Base-by-base conservation (phyloP, 2,329 filamentous ascomycete species). In the Pyrenochaeta sp. region DNA sequence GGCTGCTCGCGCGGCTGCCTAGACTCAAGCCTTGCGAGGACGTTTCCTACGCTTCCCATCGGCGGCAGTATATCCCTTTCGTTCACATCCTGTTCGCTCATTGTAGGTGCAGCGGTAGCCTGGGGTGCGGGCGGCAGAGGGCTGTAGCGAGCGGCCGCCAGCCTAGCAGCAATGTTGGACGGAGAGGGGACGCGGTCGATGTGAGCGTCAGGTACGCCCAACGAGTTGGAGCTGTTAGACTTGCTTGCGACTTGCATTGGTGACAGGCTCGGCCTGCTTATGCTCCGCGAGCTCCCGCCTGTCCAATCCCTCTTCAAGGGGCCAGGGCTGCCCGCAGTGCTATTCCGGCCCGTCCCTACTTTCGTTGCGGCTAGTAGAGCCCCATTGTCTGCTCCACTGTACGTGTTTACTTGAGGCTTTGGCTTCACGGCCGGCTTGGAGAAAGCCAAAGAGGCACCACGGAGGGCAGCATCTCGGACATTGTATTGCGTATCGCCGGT, bases 141-240 rank as follows among this genome's bases (percentile, higher is more conserved):
- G 27, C 81, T 83, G 15, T 86, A 85, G 71, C 88, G 81, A 54
- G 86, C 88, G 22, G 88, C 88, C 2, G 86, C 87, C 27, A 88
- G 76, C 30, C 82, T 86, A 12, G 87, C 87, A 12, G 87, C 87
- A 60, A 89, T 85, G 59, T 85, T 84, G 5, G 86, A 89, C 5
- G 87, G 82, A 45, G 84, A 88, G 57, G 83, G 84, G 7, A 61
- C 59, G n/a, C 69, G 73, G 51, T 71, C 68, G 55, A 56, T 36
- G 45, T 65, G 57, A 50, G 69, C 69, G 5, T 64, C 65, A 44
- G 73, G 73, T 28, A 77, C 65, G 30, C 65, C 67, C 36, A 77
- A 61, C 37, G 67, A 72, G 53, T 65, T 67, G 24, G 74, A 70
- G 65, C 69, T 74, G 58, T 59, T 71, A 22, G 70, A 68, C 39